A percentile compares a stretch with the other conserved stretches of the same genome.
Conservation (phyloP, 2,329 filamentous ascomycete genomes). For the Fusarium caatingaense region DNA sequence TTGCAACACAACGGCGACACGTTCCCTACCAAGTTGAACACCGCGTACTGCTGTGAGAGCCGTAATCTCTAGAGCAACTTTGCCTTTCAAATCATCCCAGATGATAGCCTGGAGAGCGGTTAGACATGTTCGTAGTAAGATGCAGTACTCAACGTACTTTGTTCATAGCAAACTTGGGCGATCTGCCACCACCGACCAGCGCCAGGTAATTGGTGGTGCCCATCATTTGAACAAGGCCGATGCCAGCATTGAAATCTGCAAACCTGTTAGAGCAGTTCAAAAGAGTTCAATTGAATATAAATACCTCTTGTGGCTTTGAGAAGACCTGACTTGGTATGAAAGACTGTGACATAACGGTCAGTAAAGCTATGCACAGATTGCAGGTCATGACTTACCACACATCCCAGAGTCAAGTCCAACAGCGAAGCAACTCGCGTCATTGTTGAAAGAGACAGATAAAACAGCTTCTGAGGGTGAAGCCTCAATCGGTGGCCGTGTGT, state of each 20-base stretch:
- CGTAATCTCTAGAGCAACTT: constrained; percentile 79
- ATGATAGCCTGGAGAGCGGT: constrained; percentile 73
- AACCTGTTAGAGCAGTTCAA: constrained; percentile 1
- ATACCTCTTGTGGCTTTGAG: constrained; percentile 67
- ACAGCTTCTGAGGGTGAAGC: constrained; percentile 78
- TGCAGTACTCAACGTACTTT: constrained; percentile 65
- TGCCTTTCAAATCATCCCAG: constrained; percentile 88
- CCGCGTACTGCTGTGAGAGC: constrained; percentile 84
- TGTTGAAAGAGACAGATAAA: constrained; percentile 87
- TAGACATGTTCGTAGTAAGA: background rate
- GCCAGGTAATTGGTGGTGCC: constrained; percentile 88
- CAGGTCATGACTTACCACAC: constrained; percentile 69
- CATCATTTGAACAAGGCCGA: constrained; percentile 87
- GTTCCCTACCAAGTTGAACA: constrained; percentile 79
- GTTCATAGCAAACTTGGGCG: constrained; percentile 87
- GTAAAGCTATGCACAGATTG: constrained; percentile 10
- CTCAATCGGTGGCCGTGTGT: constrained; percentile 88
- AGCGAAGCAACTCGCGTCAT: constrained; percentile 85
- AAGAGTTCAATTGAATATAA: background rate
- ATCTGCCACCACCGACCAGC: constrained; percentile 86
- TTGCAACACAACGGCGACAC: constrained; percentile 82
- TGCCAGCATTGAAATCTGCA: constrained; percentile 81
- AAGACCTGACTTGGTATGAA: constrained; percentile 77
- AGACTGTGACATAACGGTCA: constrained; percentile 63
- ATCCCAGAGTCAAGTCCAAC: constrained; percentile 89